A percentile compares a stretch with the other conserved stretches of the same genome.
Conservation (phyloP, 169 alveolate genomes). For the Plasmodium malariae region DNA sequence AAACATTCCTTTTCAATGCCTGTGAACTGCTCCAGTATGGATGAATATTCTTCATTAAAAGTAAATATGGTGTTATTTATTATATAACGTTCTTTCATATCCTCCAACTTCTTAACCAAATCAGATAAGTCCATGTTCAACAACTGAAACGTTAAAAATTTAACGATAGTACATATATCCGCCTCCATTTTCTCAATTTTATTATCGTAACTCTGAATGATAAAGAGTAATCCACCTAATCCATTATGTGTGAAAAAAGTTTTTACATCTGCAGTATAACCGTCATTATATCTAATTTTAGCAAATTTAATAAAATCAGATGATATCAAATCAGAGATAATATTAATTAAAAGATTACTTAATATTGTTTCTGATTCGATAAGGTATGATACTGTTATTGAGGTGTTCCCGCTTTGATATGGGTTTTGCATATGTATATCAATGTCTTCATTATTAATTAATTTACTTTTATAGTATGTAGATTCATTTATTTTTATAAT, state of each 20-base stretch:
- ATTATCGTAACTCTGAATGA: constrained; percentile 70
- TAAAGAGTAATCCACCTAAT: constrained; percentile 58
- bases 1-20: constrained; percentile 63
- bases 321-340: constrained; percentile 66
- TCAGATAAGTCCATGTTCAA: constrained; percentile 45
- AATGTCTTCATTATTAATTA: constrained; percentile 64
- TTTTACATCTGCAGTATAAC: constrained; percentile 57
- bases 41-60: constrained; percentile 63
- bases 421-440: constrained; percentile 36
- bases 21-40: constrained; percentile 53
- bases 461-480: constrained; percentile 53
- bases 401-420: constrained; percentile 9
- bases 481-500: constrained; percentile 57
- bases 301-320: constrained; percentile 58
- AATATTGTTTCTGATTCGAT: constrained; percentile 68
- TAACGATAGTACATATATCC: constrained; percentile 67
- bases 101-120: constrained; percentile 26
- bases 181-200: constrained; percentile 53
- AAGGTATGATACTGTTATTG: constrained; percentile 61
- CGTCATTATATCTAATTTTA: constrained; percentile 59
- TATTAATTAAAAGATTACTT: constrained; percentile 43
- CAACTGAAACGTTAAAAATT: constrained; percentile 41
- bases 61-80: constrained; percentile 64
- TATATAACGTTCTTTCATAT: constrained; percentile 57
- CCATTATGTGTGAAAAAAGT: constrained; percentile 57